Conservation (phyloP, 768 basidiomycete genomes). For the Xanthoconium stramineum region DNA sequence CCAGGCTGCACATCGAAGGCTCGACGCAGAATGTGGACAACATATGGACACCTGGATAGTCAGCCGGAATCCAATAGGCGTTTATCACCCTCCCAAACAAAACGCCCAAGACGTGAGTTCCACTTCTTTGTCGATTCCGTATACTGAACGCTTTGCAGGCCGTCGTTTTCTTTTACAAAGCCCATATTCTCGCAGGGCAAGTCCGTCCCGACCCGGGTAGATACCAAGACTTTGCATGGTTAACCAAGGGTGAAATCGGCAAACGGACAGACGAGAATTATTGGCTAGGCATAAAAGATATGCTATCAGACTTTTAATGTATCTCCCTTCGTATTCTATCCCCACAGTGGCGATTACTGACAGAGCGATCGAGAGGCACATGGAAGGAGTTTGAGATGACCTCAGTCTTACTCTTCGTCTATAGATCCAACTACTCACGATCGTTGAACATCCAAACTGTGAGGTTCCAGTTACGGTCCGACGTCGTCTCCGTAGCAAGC, state of each 20-base stretch:
- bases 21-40: slow-evolving; percentile 69
- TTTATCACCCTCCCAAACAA: slow-evolving; percentile 52
- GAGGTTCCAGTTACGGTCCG: neutral
- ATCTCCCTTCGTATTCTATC: slow-evolving; percentile 2
- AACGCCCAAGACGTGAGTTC: slow-evolving; percentile 37
- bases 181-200: slow-evolving; percentile 88
- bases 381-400: too few species aligned
- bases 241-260: slow-evolving; percentile 89
- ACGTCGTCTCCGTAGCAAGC: neutral
- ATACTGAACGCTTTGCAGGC: slow-evolving; percentile 42
- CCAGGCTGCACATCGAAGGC: slow-evolving; percentile 72
- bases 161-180: slow-evolving; percentile 88
- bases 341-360: too few species aligned
- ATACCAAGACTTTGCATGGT: slow-evolving; percentile 83
- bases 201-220: slow-evolving; percentile 53
- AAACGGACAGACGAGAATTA: slow-evolving; percentile 63
- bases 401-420: too few species aligned
- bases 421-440: neutral
- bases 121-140: neutral
- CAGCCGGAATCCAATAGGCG: slow-evolving; percentile 83
- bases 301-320: slow-evolving; percentile 61
- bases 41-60: slow-evolving; percentile 94
- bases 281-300: slow-evolving; percentile 76
- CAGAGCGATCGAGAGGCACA: too few species aligned
- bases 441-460: neutral